Evolutionary conservation across 163 green algal species (phyloP), one percentile per base, ranked within the genome.

Genomic region (Chloromonas sp.): DNA sequence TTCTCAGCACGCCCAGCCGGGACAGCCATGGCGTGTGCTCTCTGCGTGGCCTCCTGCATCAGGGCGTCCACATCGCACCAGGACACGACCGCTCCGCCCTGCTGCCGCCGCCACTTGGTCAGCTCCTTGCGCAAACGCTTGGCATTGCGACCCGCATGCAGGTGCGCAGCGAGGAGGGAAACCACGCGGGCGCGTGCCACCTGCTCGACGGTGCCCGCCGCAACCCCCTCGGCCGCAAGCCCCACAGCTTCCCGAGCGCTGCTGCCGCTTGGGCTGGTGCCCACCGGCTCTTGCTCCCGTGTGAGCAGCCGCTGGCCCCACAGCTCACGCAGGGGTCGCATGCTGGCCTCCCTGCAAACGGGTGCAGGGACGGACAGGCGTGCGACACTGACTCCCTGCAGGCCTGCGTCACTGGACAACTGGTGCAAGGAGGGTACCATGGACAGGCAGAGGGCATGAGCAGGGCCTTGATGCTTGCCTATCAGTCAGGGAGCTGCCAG

Each of bases 261-360:
- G 82, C 61, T 82, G 84, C 84, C 85, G 79, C 71, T 87, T 82
- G 14, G 84, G 77, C 3, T 60, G 58, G 0, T 2, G 36, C 36
- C 36, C 36, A 36, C 36, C 36, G 36, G 36, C 36, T 36, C 36
- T 36, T 36, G n/a, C 62, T 13, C 79, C 66, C 61, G 5, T 66
- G 60, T 66, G 66, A 90, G 83, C 71, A 90, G 83, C 57, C 84
- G 70, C 13, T 77, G 60, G 58, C 87, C 87, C 87, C 87, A 90
- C 70, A 90, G 85, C 85, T 90, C 87, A 0, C 87, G 80, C 59
- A 90, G 78, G 5, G 87, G 87, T 14, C 86, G 74, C 87, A 90
- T 90, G 59, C 81, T 82, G 1, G 87, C 87, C 85, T 90, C 87
- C 66, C 87, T 84, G 86, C 60, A 78, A n/a, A 58, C 60, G 15